Evolutionary conservation across 1,284 basidiomycete genomes (phyloP).

Genomic region (Cryptococcus wingfieldii): DNA sequence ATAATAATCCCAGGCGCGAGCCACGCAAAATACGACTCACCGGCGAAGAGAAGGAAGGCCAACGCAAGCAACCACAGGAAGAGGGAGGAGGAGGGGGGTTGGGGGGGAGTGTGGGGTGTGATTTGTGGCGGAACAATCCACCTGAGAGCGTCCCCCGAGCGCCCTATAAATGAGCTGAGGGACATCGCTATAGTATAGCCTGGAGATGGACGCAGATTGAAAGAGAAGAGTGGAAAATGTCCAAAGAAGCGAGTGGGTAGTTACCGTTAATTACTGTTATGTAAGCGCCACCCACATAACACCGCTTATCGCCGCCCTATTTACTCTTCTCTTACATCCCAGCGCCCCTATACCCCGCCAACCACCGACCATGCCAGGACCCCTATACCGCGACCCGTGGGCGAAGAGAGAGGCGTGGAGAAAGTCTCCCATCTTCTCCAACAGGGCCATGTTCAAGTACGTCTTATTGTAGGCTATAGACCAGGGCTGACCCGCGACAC

Average conservation of each 20-base stretch:
- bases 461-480: constrained; percentile 3
- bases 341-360: background rate
- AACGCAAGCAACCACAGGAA: background rate
- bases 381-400: constrained; percentile 88
- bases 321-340: background rate
- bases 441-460: constrained; percentile 67
- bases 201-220: background rate
- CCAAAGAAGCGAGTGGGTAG: background rate
- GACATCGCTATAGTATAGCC: constrained; percentile 9
- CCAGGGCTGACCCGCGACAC: background rate
- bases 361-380: constrained; percentile 46
- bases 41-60: background rate
- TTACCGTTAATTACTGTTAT: background rate
- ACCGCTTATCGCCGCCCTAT: background rate
- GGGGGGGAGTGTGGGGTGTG: background rate
- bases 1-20: background rate
- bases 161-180: constrained; percentile 18
- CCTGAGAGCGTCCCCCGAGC: constrained; percentile 15
- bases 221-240: background rate
- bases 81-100: background rate
- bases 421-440: constrained; percentile 79
- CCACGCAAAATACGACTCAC: background rate
- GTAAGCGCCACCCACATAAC: background rate
- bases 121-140: background rate
- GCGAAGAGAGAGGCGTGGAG: constrained; percentile 91